Evolutionary conservation across 2,329 filamentous ascomycete species (phyloP).

Genomic region (Juglanconis juglandina): DNA sequence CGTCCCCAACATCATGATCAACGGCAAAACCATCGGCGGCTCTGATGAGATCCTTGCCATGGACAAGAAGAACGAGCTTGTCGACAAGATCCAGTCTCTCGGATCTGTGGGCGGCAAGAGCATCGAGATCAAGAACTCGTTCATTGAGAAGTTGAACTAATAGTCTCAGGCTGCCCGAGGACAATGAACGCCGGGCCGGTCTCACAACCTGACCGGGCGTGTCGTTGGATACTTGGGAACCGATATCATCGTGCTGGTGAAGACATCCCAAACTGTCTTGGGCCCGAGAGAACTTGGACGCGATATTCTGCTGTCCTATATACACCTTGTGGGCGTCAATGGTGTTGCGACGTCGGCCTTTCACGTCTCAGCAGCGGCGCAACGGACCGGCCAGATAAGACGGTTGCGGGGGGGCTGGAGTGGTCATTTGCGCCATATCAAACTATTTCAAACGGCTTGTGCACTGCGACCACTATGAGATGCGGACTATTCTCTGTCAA

Average conservation of each 20-base stretch:
- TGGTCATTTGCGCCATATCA: too few relatives aligned
- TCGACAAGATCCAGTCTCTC: constrained; percentile 68
- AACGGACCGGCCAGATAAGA: not conserved
- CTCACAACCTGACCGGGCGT: not conserved
- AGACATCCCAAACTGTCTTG: too few relatives aligned
- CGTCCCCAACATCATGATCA: constrained; percentile 88
- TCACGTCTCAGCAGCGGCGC: not conserved
- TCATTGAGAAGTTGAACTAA: constrained; percentile 21
- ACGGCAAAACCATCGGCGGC: constrained; percentile 84
- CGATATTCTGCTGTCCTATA: not conserved
- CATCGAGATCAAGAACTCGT: constrained; percentile 48
- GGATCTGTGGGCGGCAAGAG: constrained; percentile 58
- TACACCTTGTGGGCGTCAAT: not conserved
- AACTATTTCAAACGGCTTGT: too few relatives aligned
- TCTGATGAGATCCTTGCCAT: constrained; percentile 79
- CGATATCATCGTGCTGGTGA: not conserved
- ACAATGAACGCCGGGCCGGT: not conserved
- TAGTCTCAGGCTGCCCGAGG: not conserved
- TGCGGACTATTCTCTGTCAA: too few relatives aligned
- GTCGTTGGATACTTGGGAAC: not conserved
- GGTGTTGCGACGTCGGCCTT: not conserved
- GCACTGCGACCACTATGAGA: too few relatives aligned
- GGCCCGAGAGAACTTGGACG: not conserved
- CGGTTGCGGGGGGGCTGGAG: not conserved
- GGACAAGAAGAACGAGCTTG: constrained; percentile 63